phyloP scores from a whole-genome alignment of 352 stramenopile genomes.

The Globisporangium radiosum region DNA sequence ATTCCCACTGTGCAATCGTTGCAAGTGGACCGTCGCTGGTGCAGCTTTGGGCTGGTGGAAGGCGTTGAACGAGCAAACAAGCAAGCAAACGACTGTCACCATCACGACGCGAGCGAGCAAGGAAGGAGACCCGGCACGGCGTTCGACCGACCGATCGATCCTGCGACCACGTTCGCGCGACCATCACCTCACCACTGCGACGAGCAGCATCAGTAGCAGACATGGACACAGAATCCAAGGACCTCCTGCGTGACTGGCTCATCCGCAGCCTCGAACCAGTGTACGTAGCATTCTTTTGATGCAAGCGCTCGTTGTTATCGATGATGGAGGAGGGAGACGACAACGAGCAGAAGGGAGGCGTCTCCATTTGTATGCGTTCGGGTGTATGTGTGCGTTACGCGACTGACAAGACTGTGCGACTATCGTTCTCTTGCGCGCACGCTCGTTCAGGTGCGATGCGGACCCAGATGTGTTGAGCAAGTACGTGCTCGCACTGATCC shows the following conservation, averaged over 20 bases:
- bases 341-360: too few species aligned
- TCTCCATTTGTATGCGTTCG: not conserved
- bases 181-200: not conserved
- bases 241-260: conserved; percentile 83
- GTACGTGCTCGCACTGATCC: conserved; percentile 80
- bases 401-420: not conserved
- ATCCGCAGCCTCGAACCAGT: conserved; percentile 80
- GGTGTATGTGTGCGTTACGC: not conserved
- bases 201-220: conserved; percentile 2
- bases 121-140: not conserved
- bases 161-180: too few species aligned
- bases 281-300: conserved; percentile 16
- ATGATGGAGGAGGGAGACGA: too few species aligned
- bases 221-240: conserved; percentile 76
- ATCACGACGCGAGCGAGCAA: too few species aligned
- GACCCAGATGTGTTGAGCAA: conserved; percentile 85
- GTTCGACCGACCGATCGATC: not conserved
- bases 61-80: too few species aligned
- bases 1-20: too few species aligned
- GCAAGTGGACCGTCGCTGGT: too few species aligned
- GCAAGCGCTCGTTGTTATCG: too few species aligned
- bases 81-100: too few species aligned
- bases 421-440: not conserved
- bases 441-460: conserved; percentile 58
- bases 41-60: too few species aligned